Evolutionary conservation across 2,329 filamentous ascomycete species (phyloP).

Genomic region (Zarea fungicola): DNA sequence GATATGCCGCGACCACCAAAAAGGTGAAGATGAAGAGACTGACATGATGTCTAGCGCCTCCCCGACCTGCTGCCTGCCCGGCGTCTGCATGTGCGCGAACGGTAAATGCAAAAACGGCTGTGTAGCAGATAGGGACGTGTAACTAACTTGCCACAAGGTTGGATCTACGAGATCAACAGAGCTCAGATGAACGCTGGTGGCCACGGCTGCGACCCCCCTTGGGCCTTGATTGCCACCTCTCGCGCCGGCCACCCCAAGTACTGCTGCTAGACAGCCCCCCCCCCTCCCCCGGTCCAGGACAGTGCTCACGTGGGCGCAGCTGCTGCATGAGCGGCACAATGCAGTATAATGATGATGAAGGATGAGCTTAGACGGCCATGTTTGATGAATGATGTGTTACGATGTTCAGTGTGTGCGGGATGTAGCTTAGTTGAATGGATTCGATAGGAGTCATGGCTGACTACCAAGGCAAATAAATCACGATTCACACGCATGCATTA

Average conservation of each 20-base stretch:
- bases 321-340: no score
- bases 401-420: no score
- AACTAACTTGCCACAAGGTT: not conserved
- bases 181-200: not conserved
- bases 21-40: not conserved
- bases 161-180: not conserved
- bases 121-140: not conserved
- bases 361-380: no score
- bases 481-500: no score
- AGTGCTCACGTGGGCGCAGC: no score
- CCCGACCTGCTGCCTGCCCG: constrained; percentile 1
- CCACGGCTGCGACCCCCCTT: constrained; percentile 3
- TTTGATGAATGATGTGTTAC: no score
- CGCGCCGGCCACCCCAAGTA: not conserved
- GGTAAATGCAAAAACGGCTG: not conserved
- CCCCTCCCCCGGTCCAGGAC: no score
- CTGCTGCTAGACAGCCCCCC: not conserved
- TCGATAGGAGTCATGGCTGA: no score
- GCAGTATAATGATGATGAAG: no score
- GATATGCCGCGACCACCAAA: not conserved
- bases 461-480: no score
- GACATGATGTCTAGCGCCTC: not conserved
- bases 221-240: not conserved
- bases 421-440: no score
- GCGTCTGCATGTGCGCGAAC: not conserved